A percentile compares a stretch with the other conserved stretches of the same genome.
phyloP scores from a whole-genome alignment of 1,284 basidiomycete species.

The Testicularia cyperi region DNA sequence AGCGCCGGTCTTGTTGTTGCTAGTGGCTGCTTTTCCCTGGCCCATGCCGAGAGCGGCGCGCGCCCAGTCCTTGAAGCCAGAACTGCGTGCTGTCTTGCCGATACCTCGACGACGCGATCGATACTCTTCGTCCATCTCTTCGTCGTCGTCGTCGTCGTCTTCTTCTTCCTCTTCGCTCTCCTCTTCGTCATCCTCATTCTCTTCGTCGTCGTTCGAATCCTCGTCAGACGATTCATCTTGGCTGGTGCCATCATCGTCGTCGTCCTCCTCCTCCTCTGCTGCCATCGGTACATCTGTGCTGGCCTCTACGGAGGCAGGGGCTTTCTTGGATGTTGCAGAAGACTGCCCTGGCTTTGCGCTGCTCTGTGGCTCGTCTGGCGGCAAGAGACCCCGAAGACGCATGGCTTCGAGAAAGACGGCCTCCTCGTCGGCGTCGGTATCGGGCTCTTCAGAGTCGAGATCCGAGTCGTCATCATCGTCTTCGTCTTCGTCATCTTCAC shows the following conservation, averaged over 20 bases:
- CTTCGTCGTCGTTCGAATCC: conserved; percentile 17
- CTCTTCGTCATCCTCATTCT: conserved; percentile 11
- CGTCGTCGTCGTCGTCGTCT: conserved; percentile 20
- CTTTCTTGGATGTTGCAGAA: too few species aligned
- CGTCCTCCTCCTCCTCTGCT: conserved; percentile 10
- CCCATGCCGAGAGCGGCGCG: conserved; percentile 45
- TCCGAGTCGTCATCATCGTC: conserved; percentile 14
- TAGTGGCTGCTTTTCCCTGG: conserved; percentile 7
- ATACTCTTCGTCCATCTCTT: conserved; percentile 10
- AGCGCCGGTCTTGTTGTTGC: conserved; percentile 1
- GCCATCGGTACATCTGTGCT: conserved; percentile 3
- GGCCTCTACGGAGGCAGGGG: not conserved
- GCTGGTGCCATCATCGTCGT: conserved; percentile 9
- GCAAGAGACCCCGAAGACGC: conserved; percentile 41
- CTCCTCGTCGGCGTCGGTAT: conserved; percentile 52
- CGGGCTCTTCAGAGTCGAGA: conserved; percentile 25
- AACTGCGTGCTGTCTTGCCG: conserved; percentile 33
- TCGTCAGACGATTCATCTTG: too few species aligned
- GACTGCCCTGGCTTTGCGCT: too few species aligned
- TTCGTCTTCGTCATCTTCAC: conserved; percentile 6
- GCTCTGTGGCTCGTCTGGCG: not conserved
- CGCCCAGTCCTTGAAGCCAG: conserved; percentile 58
- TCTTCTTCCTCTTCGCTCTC: conserved; percentile 13
- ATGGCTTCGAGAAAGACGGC: conserved; percentile 51
- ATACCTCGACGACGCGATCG: conserved; percentile 39